Percentiles rank a stretch among this genome's conserved stretches.
Conservation (phyloP, 306 rosid species). For the Castanea crenata region DNA sequence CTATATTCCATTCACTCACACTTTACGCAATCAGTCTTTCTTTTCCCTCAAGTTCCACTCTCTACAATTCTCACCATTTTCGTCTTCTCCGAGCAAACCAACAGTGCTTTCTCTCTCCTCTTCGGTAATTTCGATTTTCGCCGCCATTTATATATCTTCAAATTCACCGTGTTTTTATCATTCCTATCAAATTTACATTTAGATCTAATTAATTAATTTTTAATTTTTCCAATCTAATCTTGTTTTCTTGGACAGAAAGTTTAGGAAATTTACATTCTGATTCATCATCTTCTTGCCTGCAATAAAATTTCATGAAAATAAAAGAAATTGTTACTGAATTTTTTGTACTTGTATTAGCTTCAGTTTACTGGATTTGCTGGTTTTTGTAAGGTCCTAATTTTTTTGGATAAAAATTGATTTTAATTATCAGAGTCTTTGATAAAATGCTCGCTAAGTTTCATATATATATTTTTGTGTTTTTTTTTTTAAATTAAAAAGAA, state of each 20-base stretch:
- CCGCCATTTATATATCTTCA: background rate
- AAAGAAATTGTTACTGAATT: background rate
- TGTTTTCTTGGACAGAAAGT: constrained; percentile 2
- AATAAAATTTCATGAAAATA: background rate
- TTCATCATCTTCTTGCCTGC: background rate
- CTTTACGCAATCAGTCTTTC: background rate
- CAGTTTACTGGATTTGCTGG: background rate
- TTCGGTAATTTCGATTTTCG: background rate
- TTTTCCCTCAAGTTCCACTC: background rate
- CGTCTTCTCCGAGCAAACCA: constrained; percentile 27
- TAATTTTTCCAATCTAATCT: background rate
- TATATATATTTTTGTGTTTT: background rate
- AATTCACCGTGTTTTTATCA: background rate
- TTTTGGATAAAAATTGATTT: background rate
- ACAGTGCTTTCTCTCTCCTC: background rate
- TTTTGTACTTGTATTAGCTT: background rate
- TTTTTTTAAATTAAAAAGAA: background rate
- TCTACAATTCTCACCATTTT: background rate
- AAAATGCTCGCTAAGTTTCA: background rate
- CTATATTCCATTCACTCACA: background rate
- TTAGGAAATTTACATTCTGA: background rate
- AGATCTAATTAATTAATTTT: background rate
- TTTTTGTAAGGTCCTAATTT: background rate
- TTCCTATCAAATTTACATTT: background rate
- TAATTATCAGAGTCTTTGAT: background rate